These are phyloP conservation scores for Polyporus tsugae DNA, from an alignment of 1,284 basidiomycete genomes.

Conservation along the genomic window DNA sequence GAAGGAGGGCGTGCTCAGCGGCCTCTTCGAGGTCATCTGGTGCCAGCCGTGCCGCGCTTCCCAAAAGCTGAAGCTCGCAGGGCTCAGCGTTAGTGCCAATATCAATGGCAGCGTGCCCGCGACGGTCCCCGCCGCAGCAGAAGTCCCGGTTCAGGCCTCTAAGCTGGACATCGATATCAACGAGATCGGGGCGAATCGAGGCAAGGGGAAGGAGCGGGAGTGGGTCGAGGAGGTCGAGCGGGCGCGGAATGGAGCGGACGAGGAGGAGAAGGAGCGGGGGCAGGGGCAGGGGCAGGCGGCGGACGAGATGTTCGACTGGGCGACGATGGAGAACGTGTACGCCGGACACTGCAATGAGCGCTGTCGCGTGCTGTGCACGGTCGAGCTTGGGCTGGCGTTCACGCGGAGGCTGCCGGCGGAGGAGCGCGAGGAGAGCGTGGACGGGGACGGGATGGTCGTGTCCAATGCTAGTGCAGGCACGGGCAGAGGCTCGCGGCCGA, in stretches of 20 bases:
- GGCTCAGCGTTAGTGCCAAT: not conserved
- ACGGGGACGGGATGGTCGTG: constrained; percentile 30
- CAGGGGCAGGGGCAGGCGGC: constrained; percentile 9
- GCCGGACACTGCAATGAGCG: constrained; percentile 41
- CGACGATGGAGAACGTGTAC: constrained; percentile 46
- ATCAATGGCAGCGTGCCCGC: not conserved
- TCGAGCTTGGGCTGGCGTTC: constrained; percentile 46
- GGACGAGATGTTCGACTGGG: constrained; percentile 40
- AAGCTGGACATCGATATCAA: constrained; percentile 11
- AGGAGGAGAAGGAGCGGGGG: constrained; percentile 8
- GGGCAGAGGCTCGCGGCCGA: constrained; percentile 18
- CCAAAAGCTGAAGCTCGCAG: not conserved
- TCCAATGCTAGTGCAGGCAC: not conserved
- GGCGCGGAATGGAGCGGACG: constrained; percentile 18
- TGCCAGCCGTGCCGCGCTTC: constrained; percentile 25
- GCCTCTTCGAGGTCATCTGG: constrained; percentile 44
- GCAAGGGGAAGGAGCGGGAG: constrained; percentile 30
- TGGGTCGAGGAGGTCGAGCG: constrained; percentile 33
- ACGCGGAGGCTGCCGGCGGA: constrained; percentile 33
- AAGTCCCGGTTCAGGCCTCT: not conserved
- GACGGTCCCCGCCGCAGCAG: not conserved
- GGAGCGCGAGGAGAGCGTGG: constrained; percentile 26
- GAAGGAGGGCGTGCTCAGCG: constrained; percentile 46
- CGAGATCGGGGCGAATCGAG: constrained; percentile 15
- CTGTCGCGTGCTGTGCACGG: constrained; percentile 45